A percentile compares a stretch with the other conserved stretches of the same genome.
phyloP scores from a whole-genome alignment of 352 stramenopile species.

The Phytophthora crassamura region DNA sequence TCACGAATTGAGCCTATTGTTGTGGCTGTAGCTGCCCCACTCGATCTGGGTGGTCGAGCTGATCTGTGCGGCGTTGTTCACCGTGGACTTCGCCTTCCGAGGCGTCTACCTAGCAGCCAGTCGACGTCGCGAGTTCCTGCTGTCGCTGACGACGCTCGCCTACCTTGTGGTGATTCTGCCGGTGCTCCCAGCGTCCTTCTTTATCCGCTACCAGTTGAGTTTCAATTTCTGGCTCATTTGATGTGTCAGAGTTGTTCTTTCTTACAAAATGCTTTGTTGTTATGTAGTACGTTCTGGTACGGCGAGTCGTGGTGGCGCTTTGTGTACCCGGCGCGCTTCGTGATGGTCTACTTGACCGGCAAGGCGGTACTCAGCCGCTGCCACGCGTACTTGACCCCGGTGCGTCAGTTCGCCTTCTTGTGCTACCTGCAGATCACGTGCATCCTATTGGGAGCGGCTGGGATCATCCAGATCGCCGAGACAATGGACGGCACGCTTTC shows the following conservation, averaged over 20 bases:
- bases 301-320: conserved; percentile 81
- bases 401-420: conserved; percentile 81
- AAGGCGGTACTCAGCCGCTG: conserved; percentile 81
- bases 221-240: neutral
- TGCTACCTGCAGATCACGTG: conserved; percentile 86
- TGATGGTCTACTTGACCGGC: conserved; percentile 83
- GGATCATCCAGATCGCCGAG: conserved; percentile 88
- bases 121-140: conserved; percentile 68
- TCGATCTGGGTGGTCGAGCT: conserved; percentile 79
- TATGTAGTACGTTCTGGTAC: conserved; percentile 78
- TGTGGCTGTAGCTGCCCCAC: conserved; percentile 54
- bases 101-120: conserved; percentile 69
- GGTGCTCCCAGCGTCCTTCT: conserved; percentile 80
- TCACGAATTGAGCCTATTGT: neutral
- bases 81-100: conserved; percentile 74
- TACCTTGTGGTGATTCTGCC: conserved; percentile 73
- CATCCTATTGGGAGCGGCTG: conserved; percentile 77
- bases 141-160: conserved; percentile 64
- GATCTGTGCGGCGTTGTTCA: conserved; percentile 68
- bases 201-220: conserved; percentile 75
- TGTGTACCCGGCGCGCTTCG: conserved; percentile 83
- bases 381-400: conserved; percentile 79
- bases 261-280: neutral
- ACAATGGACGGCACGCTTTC: conserved; percentile 64
- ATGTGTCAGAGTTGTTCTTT: neutral